Conservation (phyloP, 2,329 filamentous ascomycete species). For the Diaporthe sp. region DNA sequence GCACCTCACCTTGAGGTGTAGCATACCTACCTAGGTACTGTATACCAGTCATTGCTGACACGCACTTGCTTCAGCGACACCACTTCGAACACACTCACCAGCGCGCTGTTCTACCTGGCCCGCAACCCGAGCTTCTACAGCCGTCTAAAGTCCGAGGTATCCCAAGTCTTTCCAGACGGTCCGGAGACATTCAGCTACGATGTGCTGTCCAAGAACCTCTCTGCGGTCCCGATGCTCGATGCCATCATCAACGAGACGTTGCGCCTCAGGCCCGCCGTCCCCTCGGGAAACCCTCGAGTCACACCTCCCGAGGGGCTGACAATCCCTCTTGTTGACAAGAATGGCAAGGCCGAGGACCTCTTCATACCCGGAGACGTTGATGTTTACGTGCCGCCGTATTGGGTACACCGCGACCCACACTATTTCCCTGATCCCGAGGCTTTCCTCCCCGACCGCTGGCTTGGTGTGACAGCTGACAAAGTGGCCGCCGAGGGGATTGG, state of each 20-base stretch:
- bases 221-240: constrained; percentile 21
- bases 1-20: too few species aligned
- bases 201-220: neutral
- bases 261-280: constrained; percentile 24
- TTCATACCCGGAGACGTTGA: constrained; percentile 33
- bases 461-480: neutral
- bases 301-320: constrained; percentile 33
- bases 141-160: neutral
- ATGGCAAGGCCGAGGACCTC: constrained; percentile 23
- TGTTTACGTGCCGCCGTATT: constrained; percentile 35
- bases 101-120: constrained; percentile 13
- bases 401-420: constrained; percentile 40
- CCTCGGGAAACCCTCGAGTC: constrained; percentile 22
- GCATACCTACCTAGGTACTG: too few species aligned
- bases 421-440: constrained; percentile 37
- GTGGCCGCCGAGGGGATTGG: neutral
- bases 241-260: constrained; percentile 34
- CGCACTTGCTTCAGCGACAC: neutral
- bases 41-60: neutral
- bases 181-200: constrained; percentile 9
- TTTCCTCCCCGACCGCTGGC: constrained; percentile 42
- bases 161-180: constrained; percentile 2
- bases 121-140: constrained; percentile 5
- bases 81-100: constrained; percentile 1
- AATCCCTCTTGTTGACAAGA: constrained; percentile 12